Conservation (phyloP, 2,329 filamentous ascomycete species). For the Chalaropsis thielavioides region DNA sequence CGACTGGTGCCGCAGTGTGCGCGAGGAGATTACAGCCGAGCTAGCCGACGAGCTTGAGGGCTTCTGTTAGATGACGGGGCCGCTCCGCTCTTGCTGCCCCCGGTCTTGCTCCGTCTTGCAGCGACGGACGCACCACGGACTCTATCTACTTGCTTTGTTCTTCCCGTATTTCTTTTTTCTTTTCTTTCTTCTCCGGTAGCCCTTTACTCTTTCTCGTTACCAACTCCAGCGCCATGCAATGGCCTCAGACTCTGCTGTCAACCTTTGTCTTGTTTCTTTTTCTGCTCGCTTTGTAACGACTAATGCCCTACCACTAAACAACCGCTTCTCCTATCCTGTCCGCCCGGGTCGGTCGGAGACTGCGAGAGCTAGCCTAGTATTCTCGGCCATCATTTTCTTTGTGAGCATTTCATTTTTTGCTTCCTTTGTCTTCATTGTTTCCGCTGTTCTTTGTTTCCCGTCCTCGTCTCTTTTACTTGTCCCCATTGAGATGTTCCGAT, state of each 20-base stretch:
- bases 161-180: too few relatives aligned
- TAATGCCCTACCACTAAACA: conserved; percentile 4
- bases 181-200: neutral
- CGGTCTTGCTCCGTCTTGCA: neutral
- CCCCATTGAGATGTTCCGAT: neutral
- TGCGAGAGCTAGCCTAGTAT: neutral
- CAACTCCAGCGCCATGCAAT: too few relatives aligned
- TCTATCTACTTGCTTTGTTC: too few relatives aligned
- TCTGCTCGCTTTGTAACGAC: conserved; percentile 1
- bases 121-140: too few relatives aligned
- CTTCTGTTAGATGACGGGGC: neutral
- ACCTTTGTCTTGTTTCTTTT: neutral
- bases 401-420: neutral
- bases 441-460: neutral
- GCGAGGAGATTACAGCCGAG: conserved; percentile 70
- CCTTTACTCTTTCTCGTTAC: neutral
- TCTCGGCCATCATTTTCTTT: neutral
- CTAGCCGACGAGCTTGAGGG: conserved; percentile 22
- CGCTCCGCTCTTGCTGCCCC: neutral
- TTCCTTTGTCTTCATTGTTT: neutral
- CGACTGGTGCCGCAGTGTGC: conserved; percentile 67
- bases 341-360: neutral
- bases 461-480: neutral
- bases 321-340: neutral
- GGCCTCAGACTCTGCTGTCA: too few relatives aligned